A percentile compares a stretch with the other conserved stretches of the same genome.
Evolutionary conservation across 805 yeast genomes (phyloP).

Genomic region (Candida pseudoglaebosa): DNA sequence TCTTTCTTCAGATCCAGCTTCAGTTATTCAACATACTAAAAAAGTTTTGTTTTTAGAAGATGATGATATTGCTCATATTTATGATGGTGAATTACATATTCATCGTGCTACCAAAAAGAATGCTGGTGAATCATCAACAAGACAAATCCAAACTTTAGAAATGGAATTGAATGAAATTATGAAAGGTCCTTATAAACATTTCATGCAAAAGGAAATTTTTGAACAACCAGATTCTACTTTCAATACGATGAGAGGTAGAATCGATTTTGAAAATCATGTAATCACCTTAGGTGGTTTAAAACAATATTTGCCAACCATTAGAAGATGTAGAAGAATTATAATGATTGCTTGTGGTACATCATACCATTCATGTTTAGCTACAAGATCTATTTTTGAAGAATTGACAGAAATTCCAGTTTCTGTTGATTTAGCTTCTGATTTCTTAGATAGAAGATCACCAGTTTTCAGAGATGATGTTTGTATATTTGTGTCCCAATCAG

Average conservation of each 20-base stretch:
- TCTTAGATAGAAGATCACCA: constrained; percentile 92
- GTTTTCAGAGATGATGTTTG: constrained; percentile 98
- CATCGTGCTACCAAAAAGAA: constrained; percentile 82
- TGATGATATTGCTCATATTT: constrained; percentile 97
- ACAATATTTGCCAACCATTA: constrained; percentile 76
- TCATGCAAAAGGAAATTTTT: constrained; percentile 97
- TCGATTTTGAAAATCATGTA: constrained; percentile 76
- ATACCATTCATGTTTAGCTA: constrained; percentile 96
- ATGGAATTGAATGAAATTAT: constrained; percentile 95
- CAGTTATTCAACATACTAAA: constrained; percentile 94
- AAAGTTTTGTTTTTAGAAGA: constrained; percentile 95
- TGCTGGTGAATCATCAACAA: constrained; percentile 84
- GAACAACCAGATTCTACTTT: constrained; percentile 98
- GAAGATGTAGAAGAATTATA: constrained; percentile 91
- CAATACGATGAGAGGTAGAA: constrained; percentile 99
- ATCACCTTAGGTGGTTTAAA: constrained; percentile 89
- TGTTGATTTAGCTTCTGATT: constrained; percentile 92
- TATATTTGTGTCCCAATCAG: constrained; percentile 96
- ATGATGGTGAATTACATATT: constrained; percentile 96
- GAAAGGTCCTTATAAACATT: constrained; percentile 95
- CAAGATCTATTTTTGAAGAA: constrained; percentile 94
- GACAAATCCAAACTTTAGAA: constrained; percentile 95
- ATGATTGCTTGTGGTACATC: constrained; percentile 99
- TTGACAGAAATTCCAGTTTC: constrained; percentile 91
- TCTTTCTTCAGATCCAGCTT: constrained; percentile 94